These are phyloP conservation scores for Saccharomyces hybrid DNA, from an alignment of 1,139 yeast species.

Conservation along the genomic window DNA sequence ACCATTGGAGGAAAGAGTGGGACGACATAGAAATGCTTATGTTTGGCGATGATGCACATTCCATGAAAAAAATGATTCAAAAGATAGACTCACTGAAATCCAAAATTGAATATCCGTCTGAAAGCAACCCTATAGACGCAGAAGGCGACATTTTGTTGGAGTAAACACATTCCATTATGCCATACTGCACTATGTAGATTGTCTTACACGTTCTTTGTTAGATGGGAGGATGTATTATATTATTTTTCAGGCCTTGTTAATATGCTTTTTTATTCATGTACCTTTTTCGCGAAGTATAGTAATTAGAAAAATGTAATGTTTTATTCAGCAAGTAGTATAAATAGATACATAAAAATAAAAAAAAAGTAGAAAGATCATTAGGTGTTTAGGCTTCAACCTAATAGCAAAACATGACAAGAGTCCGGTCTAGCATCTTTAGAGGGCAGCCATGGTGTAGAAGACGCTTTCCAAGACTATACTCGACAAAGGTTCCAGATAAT, in stretches of 20 bases:
- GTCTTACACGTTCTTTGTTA: background rate
- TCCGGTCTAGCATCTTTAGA: background rate
- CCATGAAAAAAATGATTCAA: conserved; percentile 26
- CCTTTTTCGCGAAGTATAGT: background rate
- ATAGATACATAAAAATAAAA: background rate
- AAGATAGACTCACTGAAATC: conserved; percentile 14
- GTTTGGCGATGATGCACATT: conserved; percentile 29
- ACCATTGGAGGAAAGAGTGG: conserved; percentile 29
- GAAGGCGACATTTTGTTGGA: background rate
- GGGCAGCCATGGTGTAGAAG: background rate
- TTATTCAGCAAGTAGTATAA: background rate
- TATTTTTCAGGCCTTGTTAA: background rate
- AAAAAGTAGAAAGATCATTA: background rate
- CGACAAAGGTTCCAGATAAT: conserved; percentile 30
- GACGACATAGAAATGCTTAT: conserved; percentile 26
- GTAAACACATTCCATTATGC: background rate
- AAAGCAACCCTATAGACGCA: background rate
- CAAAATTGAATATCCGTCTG: conserved; percentile 2
- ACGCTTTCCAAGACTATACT: background rate
- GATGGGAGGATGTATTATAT: background rate
- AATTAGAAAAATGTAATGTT: background rate
- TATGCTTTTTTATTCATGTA: background rate
- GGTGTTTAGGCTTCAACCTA: background rate
- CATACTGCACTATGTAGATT: background rate
- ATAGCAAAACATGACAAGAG: background rate